These are phyloP conservation scores for Suillus subluteus DNA, from an alignment of 768 basidiomycete species.

Conservation along the genomic window DNA sequence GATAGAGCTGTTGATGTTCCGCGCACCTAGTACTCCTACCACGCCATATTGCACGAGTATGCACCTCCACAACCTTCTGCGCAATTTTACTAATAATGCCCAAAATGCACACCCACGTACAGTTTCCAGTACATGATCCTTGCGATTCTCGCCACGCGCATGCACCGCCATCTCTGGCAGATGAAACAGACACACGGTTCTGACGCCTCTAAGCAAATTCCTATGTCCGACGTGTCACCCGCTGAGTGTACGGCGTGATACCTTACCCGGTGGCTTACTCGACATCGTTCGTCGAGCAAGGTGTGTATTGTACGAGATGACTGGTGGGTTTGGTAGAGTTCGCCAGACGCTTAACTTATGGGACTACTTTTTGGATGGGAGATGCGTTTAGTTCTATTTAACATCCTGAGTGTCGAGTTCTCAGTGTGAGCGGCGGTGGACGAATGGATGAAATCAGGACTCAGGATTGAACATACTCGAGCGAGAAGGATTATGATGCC, in stretches of 20 bases:
- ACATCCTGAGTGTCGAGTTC: neutral
- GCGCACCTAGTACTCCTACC: neutral
- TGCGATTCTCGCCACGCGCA: neutral
- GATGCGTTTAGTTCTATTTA: neutral
- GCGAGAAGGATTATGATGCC: too few species aligned
- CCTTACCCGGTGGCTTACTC: neutral
- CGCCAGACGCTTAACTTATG: neutral
- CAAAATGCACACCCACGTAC: neutral
- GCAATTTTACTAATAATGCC: neutral
- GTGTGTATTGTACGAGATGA: neutral
- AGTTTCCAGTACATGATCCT: neutral
- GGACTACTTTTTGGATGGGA: neutral
- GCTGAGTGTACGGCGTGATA: neutral
- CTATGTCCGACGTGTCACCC: neutral
- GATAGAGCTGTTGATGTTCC: neutral
- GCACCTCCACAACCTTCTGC: neutral
- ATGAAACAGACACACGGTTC: neutral
- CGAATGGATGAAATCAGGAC: too few species aligned
- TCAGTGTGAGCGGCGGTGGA: neutral
- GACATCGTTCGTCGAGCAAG: neutral
- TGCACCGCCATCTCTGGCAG: neutral
- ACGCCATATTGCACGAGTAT: neutral
- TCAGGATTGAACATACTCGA: too few species aligned
- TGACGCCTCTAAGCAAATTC: neutral
- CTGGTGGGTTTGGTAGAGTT: neutral